Conservation (phyloP, 345 rosid species). For the Melaleuca quinquenervia region DNA sequence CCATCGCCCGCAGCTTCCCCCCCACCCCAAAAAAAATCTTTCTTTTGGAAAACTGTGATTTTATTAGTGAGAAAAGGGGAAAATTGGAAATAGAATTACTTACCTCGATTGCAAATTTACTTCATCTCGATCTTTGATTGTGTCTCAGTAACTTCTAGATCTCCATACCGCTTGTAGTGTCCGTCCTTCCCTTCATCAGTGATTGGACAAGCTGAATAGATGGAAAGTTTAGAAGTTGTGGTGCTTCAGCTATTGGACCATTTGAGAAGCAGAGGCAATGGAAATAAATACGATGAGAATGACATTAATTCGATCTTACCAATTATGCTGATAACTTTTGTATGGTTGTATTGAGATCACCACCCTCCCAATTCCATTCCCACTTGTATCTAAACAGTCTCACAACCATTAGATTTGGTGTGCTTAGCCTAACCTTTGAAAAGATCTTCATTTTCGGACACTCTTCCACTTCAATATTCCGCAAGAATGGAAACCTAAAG, state of each 20-base stretch:
- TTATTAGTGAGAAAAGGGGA: no score
- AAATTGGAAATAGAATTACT: no score
- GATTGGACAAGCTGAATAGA: not conserved
- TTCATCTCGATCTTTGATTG: not conserved
- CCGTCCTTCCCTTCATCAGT: not conserved
- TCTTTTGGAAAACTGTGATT: no score
- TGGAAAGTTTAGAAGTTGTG: not conserved
- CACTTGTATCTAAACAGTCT: accelerated
- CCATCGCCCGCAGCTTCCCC: not conserved
- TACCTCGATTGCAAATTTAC: not conserved
- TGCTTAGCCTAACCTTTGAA: accelerated
- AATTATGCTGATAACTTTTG: not conserved
- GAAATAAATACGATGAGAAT: accelerated
- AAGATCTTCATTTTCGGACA: not conserved
- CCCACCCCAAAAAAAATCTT: no score
- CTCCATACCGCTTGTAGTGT: accelerated
- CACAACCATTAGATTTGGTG: accelerated
- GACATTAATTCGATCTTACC: not conserved
- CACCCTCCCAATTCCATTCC: not conserved
- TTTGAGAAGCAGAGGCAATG: no score
- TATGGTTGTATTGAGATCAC: not conserved
- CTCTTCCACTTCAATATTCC: accelerated
- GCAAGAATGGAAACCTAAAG: not conserved
- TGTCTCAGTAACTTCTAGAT: not conserved
- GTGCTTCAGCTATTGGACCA: not conserved